Evolutionary conservation across 345 rosid genomes (phyloP), one percentile per base, ranked within the genome.

Genomic region (Conringia planisiliqua): DNA sequence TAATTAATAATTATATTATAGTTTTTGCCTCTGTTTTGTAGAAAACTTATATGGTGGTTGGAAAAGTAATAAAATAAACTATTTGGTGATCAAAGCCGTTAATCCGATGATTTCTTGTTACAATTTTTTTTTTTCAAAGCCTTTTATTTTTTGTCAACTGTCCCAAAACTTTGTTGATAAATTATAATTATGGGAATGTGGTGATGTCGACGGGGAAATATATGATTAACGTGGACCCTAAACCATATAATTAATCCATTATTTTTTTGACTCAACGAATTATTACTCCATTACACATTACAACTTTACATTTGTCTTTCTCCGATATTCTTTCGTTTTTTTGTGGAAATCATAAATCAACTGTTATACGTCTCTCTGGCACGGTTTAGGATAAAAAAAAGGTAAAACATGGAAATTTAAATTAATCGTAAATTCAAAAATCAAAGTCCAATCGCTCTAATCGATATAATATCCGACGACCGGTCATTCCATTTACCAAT

Each of bases 221-320:
- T 86, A 43, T 6, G 68, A 86, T 85, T 78, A 80, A 42, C 39
- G 79, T 80, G 83, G 89, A 81, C 84, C 84, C 79, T 79, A 55
- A 75, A 48, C 55, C 26, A 51, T 26, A 36, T 48, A 13, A 12
- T 40, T 40, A 40, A 40, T 40, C 16, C n/a, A 33, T 33, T 33
- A 7, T 6, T 4, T 30, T 4, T 33, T 7, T 33, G 0, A 7
- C 36, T 33, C 36, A 33, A 22, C 10, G 0, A 5, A 33, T 7
- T 33, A 33, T 39, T 50, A 68, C n/a, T 64, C 39, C 40, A 20
- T 52, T 29, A 48, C 47, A 24, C 26, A 16, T 18, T 26, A 11
- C 12, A 9, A 38, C 26, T 11, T 18, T 26, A 11, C 12, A 9
- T 26, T 9, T 72, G 11, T 42, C 20, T 54, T 39, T 48, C 20